Evolutionary conservation across 805 yeast species (phyloP).

Genomic region (Candida oleophila): DNA sequence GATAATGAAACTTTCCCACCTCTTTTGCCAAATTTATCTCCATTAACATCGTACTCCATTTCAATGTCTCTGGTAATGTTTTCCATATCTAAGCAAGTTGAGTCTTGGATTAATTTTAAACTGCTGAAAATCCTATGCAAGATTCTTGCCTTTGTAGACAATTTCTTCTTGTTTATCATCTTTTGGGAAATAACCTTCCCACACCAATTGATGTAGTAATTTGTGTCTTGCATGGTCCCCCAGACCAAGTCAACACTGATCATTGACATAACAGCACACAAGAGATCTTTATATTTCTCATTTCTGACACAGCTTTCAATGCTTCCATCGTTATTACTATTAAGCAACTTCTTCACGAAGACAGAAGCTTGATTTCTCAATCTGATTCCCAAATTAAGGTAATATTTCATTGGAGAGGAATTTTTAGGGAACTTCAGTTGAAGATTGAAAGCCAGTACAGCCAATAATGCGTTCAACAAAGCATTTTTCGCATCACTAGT

Average conservation of each 20-base stretch:
- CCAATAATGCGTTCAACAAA: slow-evolving; percentile 71
- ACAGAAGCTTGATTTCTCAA: slow-evolving; percentile 72
- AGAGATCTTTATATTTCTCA: slow-evolving; percentile 77
- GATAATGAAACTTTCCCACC: neutral
- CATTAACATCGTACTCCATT: slow-evolving; percentile 34
- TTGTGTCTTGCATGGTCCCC: slow-evolving; percentile 88
- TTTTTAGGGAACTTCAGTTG: slow-evolving; percentile 70
- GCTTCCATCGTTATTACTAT: slow-evolving; percentile 29
- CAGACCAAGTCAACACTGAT: slow-evolving; percentile 84
- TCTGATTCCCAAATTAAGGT: slow-evolving; percentile 69
- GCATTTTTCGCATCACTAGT: slow-evolving; percentile 79
- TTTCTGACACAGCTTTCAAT: slow-evolving; percentile 47
- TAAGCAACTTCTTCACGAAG: slow-evolving; percentile 57
- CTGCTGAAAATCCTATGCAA: slow-evolving; percentile 79
- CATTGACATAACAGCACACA: slow-evolving; percentile 83
- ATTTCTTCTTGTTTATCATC: slow-evolving; percentile 58
- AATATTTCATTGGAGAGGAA: slow-evolving; percentile 65
- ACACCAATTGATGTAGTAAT: slow-evolving; percentile 71
- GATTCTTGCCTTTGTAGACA: slow-evolving; percentile 74
- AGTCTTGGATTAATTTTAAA: slow-evolving; percentile 71
- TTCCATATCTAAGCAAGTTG: slow-evolving; percentile 50
- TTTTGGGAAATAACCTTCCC: slow-evolving; percentile 71
- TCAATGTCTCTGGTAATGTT: slow-evolving; percentile 36
- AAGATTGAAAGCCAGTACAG: slow-evolving; percentile 78
- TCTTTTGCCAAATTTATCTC: slow-evolving; percentile 25